Percentiles rank a stretch among this genome's conserved stretches.
Evolutionary conservation across 2,329 filamentous ascomycete genomes (phyloP).

Genomic region (Aspergillus sp.): DNA sequence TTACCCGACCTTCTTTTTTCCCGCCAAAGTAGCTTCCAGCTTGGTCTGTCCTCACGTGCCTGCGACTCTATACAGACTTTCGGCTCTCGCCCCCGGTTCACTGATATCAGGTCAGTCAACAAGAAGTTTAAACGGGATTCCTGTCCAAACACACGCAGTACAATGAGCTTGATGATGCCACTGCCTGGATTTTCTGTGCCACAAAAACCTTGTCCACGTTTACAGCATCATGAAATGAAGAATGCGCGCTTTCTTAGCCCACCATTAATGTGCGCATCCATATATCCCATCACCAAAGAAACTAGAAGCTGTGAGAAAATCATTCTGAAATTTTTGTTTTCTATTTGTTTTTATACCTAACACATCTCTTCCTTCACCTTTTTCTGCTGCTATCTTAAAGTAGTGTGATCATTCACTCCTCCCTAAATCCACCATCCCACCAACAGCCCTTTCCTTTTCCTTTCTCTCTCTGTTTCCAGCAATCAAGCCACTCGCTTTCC

Average conservation of each 20-base stretch:
- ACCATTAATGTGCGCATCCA: slow-evolving; percentile 7
- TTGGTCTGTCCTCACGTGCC: neutral
- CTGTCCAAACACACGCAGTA: neutral
- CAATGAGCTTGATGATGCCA: neutral
- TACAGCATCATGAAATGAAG: neutral
- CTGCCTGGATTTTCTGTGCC: neutral
- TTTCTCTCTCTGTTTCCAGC: neutral
- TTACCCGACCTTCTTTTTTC: slow-evolving; percentile 3
- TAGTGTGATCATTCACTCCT: neutral
- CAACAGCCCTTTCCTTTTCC: neutral
- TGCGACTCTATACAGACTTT: neutral
- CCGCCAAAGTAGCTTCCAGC: neutral
- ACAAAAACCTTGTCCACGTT: neutral
- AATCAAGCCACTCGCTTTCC: neutral
- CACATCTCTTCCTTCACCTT: neutral
- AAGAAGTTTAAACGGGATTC: neutral
- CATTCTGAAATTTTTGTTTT: neutral
- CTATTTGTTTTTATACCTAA: neutral
- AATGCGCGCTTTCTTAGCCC: slow-evolving; percentile 5
- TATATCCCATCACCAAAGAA: neutral
- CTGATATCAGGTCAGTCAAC: neutral
- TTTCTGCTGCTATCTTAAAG: neutral
- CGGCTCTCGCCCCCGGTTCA: neutral
- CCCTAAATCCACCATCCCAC: neutral
- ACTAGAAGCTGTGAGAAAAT: neutral